phyloP scores from a whole-genome alignment of 2,329 filamentous ascomycete species.

The Phialophora expanda region DNA sequence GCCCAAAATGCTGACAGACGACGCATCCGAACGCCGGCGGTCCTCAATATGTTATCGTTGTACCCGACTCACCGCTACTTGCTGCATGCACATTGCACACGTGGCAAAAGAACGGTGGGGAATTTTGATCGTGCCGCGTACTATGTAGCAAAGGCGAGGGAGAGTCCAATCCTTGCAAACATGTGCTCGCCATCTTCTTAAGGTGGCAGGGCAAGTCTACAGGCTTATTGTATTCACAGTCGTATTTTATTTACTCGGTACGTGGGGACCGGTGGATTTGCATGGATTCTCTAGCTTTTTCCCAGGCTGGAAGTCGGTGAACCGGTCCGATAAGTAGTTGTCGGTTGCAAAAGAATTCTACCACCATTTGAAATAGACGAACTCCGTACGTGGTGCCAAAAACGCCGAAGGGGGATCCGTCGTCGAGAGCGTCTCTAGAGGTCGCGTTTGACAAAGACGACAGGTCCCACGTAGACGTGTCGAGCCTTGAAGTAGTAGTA shows the following conservation, averaged over 20 bases:
- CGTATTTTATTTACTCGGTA: not conserved
- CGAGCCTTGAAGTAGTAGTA: constrained; percentile 52
- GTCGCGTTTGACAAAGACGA: constrained; percentile 44
- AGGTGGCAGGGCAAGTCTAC: not conserved
- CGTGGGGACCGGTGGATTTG: not conserved
- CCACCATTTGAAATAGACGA: not conserved
- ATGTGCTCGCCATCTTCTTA: not conserved
- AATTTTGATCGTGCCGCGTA: no score
- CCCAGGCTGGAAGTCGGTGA: not conserved
- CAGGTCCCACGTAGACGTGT: constrained; percentile 50
- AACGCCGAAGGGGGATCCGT: not conserved
- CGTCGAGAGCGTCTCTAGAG: not conserved
- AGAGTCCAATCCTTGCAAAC: not conserved
- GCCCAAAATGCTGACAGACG: not conserved
- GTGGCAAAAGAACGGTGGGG: not conserved
- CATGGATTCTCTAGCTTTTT: not conserved
- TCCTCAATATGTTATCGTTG: not conserved
- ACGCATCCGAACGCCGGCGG: not conserved
- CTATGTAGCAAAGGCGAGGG: not conserved
- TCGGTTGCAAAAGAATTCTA: not conserved
- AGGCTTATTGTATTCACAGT: constrained; percentile 1
- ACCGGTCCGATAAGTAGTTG: not conserved
- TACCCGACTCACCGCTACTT: not conserved
- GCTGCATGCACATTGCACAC: not conserved
- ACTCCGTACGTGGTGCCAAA: not conserved